phyloP scores from a whole-genome alignment of 768 basidiomycete species.

The Tephrocybe sp. region DNA sequence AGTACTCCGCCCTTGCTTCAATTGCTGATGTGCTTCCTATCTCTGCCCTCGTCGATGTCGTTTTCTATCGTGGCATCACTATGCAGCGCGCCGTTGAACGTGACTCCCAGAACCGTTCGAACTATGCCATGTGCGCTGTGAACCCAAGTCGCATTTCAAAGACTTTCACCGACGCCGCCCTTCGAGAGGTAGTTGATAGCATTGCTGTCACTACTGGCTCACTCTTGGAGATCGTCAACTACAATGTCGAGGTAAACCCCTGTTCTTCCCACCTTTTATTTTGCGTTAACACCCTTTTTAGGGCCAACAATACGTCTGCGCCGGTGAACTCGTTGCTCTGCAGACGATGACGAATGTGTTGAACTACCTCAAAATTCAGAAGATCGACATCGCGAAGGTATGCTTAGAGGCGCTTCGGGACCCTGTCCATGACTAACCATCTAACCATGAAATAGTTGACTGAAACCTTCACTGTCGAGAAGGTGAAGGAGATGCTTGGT shows the following conservation, averaged over 20 bases:
- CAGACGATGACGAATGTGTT: slow-evolving; percentile 95
- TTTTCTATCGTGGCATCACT: slow-evolving; percentile 99
- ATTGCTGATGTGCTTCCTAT: slow-evolving; percentile 97
- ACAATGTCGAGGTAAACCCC: slow-evolving; percentile 76
- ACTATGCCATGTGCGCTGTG: slow-evolving; percentile 99
- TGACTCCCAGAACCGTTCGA: slow-evolving; percentile 87
- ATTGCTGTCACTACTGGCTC: slow-evolving; percentile 75
- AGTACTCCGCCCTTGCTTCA: slow-evolving; percentile 97
- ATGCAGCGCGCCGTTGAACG: slow-evolving; percentile 99
- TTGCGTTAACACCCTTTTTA: slow-evolving; percentile 26
- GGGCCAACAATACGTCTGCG: slow-evolving; percentile 99
- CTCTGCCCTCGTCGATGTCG: slow-evolving; percentile 93
- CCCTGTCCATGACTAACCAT: neutral
- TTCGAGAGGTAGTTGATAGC: slow-evolving; percentile 95
- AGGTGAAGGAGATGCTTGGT: slow-evolving; percentile 93
- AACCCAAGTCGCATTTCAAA: slow-evolving; percentile 94
- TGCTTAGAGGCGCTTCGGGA: slow-evolving; percentile 1
- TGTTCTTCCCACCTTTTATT: slow-evolving; percentile 1
- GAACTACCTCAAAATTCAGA: slow-evolving; percentile 95
- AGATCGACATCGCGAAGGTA: slow-evolving; percentile 89
- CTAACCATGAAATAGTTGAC: slow-evolving; percentile 56
- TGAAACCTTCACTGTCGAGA: slow-evolving; percentile 83
- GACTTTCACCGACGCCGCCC: slow-evolving; percentile 90
- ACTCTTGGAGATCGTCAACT: slow-evolving; percentile 97
- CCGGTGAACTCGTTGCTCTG: slow-evolving; percentile 90